These are phyloP conservation scores for Prunus campanulata DNA, from an alignment of 306 rosid species.

Conservation along the genomic window DNA sequence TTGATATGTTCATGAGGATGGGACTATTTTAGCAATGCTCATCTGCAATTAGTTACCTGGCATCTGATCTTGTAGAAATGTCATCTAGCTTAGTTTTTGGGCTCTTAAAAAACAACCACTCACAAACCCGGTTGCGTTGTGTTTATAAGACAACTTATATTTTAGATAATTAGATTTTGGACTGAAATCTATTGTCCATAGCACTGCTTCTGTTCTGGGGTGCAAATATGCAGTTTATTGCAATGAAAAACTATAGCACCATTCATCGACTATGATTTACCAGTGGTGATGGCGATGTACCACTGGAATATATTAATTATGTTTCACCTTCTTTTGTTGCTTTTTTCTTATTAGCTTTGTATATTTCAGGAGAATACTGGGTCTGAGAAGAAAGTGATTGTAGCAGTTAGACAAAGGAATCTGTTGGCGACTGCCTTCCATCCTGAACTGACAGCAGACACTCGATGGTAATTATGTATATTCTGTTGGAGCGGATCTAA, in stretches of 20 bases:
- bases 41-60: neutral
- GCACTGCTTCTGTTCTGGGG: neutral
- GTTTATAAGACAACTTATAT: neutral
- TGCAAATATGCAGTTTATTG: constrained; percentile 4
- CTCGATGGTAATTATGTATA: constrained; percentile 61
- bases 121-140: neutral
- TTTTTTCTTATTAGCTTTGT: constrained; percentile 20
- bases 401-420: constrained; percentile 89
- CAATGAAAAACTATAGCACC: neutral
- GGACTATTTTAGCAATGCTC: neutral
- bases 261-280: neutral
- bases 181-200: neutral
- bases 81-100: neutral
- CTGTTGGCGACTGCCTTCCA: constrained; percentile 90
- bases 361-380: constrained; percentile 52
- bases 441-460: constrained; percentile 95
- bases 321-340: constrained; percentile 3
- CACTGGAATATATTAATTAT: neutral
- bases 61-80: neutral
- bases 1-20: neutral
- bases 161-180: neutral
- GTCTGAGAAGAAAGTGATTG: constrained; percentile 63
- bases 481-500: neutral
- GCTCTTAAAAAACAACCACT: neutral
- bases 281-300: neutral